Conservation (phyloP, 2,329 filamentous ascomycete genomes). For the Thyridium curvatum region DNA sequence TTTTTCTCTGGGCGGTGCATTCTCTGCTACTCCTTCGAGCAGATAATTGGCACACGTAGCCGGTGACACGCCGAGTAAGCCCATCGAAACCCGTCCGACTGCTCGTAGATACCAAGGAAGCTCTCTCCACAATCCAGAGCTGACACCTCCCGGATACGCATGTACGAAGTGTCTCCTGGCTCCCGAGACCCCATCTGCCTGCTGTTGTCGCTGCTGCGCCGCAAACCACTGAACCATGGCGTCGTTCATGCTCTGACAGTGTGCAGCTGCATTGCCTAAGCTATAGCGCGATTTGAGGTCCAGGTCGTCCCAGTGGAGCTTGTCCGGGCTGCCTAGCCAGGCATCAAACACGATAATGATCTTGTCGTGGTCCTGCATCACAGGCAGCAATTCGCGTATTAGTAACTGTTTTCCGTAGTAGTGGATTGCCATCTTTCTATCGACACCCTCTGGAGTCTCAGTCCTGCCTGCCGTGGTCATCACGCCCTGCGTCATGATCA, state of each 20-base stretch:
- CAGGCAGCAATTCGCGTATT: slow-evolving; percentile 29
- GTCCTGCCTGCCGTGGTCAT: slow-evolving; percentile 24
- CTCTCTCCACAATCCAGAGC: slow-evolving; percentile 18
- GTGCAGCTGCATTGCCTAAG: slow-evolving; percentile 22
- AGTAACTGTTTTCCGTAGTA: slow-evolving; percentile 39
- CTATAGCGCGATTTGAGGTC: slow-evolving; percentile 27
- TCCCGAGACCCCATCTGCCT: slow-evolving; percentile 7
- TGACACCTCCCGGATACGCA: slow-evolving; percentile 30
- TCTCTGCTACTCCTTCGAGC: slow-evolving; percentile 13
- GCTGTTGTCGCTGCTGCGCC: slow-evolving; percentile 13
- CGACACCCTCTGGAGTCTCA: slow-evolving; percentile 36
- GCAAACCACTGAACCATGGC: slow-evolving; percentile 27
- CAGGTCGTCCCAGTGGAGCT: slow-evolving; percentile 31
- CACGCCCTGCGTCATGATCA: slow-evolving; percentile 31
- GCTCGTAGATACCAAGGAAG: slow-evolving; percentile 23
- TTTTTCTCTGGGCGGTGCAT: slow-evolving; percentile 6
- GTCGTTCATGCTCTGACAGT: slow-evolving; percentile 32
- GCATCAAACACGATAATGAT: slow-evolving; percentile 31
- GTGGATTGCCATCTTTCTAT: slow-evolving; percentile 37
- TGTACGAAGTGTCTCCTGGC: slow-evolving; percentile 27
- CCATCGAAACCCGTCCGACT: slow-evolving; percentile 3
- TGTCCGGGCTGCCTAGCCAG: slow-evolving; percentile 19
- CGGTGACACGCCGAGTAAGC: slow-evolving; percentile 14
- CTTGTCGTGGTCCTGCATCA: slow-evolving; percentile 25
- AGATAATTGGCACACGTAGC: slow-evolving; percentile 20